A percentile compares a stretch with the other conserved stretches of the same genome.
phyloP scores from a whole-genome alignment of 2,329 filamentous ascomycete genomes.

The Pseudogymnoascus sp. region DNA sequence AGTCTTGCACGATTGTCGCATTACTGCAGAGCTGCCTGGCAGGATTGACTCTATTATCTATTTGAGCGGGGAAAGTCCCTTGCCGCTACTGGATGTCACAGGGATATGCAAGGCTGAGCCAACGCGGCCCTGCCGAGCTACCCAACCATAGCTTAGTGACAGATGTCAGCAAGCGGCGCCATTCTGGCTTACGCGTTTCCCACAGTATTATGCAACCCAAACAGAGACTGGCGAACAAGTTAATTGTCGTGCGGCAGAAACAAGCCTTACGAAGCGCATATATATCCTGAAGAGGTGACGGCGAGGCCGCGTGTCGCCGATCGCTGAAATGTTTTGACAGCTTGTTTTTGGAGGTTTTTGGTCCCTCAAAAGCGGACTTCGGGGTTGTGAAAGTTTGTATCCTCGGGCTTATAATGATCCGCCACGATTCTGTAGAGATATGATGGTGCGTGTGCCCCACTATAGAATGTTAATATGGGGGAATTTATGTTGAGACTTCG shows the following conservation, averaged over 20 bases:
- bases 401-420: conserved; percentile 69
- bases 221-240: background rate
- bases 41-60: conserved; percentile 9
- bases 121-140: background rate
- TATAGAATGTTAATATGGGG: conserved; percentile 15
- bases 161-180: background rate
- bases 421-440: conserved; percentile 67
- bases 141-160: conserved; percentile 1
- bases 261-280: background rate
- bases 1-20: conserved; percentile 5
- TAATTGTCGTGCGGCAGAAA: background rate
- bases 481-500: conserved; percentile 22
- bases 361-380: background rate
- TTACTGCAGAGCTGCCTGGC: conserved; percentile 4
- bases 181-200: background rate
- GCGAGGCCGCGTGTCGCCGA: conserved; percentile 1
- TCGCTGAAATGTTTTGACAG: background rate
- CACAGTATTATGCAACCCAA: background rate
- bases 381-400: conserved; percentile 51
- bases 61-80: conserved; percentile 3
- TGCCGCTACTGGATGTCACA: conserved; percentile 3
- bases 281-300: background rate
- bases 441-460: conserved; percentile 59
- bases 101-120: conserved; percentile 1
- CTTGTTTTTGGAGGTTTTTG: background rate